Base-by-base conservation (phyloP, 2,329 filamentous ascomycete genomes). In the Paracamarosporium sp. region DNA sequence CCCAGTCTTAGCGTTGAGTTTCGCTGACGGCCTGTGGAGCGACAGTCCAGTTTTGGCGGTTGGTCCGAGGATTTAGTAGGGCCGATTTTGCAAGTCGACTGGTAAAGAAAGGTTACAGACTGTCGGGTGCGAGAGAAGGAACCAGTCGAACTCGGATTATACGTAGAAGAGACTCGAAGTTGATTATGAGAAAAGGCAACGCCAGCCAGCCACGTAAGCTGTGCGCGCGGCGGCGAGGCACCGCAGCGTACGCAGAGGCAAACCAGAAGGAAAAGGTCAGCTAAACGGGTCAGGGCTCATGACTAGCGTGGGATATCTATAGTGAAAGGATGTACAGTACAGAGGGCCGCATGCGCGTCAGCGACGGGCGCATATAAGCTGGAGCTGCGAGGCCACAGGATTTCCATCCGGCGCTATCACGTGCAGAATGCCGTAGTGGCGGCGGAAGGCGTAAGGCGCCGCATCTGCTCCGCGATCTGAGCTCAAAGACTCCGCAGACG, bases 151-250 rank as follows among this genome's bases (percentile, higher is more conserved):
- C 13, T 33, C 31, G 36, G 55, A 60, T 41, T 50, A 33, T 45
- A 52, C 46, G 53, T 51, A 54, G 59, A 66, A 59, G 50, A 57
- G 12, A 17, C 50, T 58, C 47, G 64, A 68, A 66, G 36, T 33
- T 40, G 62, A 63, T 64, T 64, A 63, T 62, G 53, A 60, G 63
- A 46, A 56, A 55, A 65, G 61, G 67, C 58, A 57, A 61, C 50
- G 52, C 30, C 56, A 28, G 52, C 33, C 57, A 33, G 65, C 67
- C 65, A 66, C 67, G 67, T 69, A 64, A 69, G 65, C 67, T 55
- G 57, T 64, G 60, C 54, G 56, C 57, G 58, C 56, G 55, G 53
- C 58, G 47, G 22, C 46, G 55, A 51, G 7, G 22, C n/a, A 50
- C 38, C 28, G 27, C 36, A 24, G 9, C 43, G 24, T n/a, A 17